Percentiles rank a stretch among this genome's conserved stretches.
phyloP scores from a whole-genome alignment of 805 yeast species.

The Teunomyces kruisii region DNA sequence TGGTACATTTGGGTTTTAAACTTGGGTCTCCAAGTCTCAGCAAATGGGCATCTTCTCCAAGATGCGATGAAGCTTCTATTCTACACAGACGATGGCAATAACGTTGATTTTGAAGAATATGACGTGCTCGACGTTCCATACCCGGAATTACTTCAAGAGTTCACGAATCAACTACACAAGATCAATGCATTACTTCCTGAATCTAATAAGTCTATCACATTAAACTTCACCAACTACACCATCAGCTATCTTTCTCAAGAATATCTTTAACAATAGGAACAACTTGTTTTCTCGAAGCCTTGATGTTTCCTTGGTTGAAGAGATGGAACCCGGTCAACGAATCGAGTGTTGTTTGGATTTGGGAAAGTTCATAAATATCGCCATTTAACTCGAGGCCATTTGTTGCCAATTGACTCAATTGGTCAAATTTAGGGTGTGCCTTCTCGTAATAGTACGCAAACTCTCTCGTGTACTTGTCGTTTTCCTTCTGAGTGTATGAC shows the following conservation, averaged over 20 bases:
- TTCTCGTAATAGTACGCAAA: constrained; percentile 28
- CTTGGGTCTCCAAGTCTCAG: constrained; percentile 31
- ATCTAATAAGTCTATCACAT: constrained; percentile 10
- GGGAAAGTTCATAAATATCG: constrained; percentile 21
- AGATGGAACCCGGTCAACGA: constrained; percentile 17
- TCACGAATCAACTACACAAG: constrained; percentile 13
- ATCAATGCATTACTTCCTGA: constrained; percentile 21
- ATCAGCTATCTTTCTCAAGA: constrained; percentile 18
- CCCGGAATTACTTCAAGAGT: constrained; percentile 14
- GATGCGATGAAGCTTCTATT: constrained; percentile 33
- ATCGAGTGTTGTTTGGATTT: constrained; percentile 13
- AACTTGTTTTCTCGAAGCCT: constrained; percentile 82
- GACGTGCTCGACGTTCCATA: constrained; percentile 17
- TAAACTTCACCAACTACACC: constrained; percentile 18
- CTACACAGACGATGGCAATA: constrained; percentile 8
- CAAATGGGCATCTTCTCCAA: constrained; percentile 12
- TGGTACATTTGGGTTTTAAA: constrained; percentile 37
- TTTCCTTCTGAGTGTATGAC: constrained; percentile 36
- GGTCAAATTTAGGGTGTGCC: constrained; percentile 12
- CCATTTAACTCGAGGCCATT: constrained; percentile 23
- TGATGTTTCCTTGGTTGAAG: constrained; percentile 48
- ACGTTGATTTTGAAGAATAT: constrained; percentile 14
- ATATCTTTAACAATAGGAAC: constrained; percentile 58
- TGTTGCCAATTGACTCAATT: constrained; percentile 19
- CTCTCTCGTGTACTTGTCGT: constrained; percentile 33